phyloP scores from a whole-genome alignment of 192 early-diverging fungal species.

The Entomortierella beljakovae region DNA sequence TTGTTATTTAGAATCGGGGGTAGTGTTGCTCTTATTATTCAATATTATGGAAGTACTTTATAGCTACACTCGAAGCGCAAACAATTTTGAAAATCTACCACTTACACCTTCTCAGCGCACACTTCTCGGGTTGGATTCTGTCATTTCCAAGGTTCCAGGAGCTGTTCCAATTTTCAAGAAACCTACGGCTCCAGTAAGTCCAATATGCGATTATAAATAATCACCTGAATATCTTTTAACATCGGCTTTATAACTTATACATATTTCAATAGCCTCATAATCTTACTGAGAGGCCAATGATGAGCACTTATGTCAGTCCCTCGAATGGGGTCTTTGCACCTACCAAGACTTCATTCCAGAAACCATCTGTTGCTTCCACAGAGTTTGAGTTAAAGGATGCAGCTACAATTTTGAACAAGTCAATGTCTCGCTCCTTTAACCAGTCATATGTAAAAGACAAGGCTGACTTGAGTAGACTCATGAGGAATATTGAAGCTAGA shows the following conservation, averaged over 20 bases:
- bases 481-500: conserved; percentile 43
- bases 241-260: too few species aligned
- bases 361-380: neutral
- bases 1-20: conserved; percentile 26
- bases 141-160: conserved; percentile 23
- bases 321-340: conserved; percentile 16
- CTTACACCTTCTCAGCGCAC: conserved; percentile 40
- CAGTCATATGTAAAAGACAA: conserved; percentile 29
- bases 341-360: conserved; percentile 24
- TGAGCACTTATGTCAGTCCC: conserved; percentile 42
- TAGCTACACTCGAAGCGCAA: conserved; percentile 23
- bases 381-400: conserved; percentile 34
- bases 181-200: conserved; percentile 17
- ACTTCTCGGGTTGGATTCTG: conserved; percentile 41
- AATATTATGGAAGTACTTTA: conserved; percentile 32
- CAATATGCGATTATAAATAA: too few species aligned
- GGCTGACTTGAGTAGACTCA: conserved; percentile 28
- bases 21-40: conserved; percentile 1
- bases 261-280: conserved; percentile 6
- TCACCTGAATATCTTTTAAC: too few species aligned
- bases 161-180: conserved; percentile 34
- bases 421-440: conserved; percentile 42
- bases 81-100: conserved; percentile 39
- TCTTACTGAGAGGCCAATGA: conserved; percentile 21
- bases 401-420: conserved; percentile 44